A percentile compares a stretch with the other conserved stretches of the same genome.
These are phyloP conservation scores for Clonostachys solani DNA, from an alignment of 2,329 filamentous ascomycete genomes.

Conservation along the genomic window DNA sequence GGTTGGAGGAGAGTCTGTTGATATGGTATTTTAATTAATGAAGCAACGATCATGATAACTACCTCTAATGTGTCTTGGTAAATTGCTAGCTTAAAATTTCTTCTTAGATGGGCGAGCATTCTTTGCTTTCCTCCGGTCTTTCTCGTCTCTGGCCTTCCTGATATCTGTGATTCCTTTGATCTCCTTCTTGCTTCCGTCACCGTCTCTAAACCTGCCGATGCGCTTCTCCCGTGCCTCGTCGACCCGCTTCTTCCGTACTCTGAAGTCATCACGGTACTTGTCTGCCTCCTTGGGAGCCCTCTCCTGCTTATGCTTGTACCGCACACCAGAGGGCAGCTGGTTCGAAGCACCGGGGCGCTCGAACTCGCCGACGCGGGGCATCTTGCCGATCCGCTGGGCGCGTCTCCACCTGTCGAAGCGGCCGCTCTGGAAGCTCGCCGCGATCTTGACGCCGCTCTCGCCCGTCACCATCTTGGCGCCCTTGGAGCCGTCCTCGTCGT, in stretches of 20 bases:
- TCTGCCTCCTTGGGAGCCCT: conserved; percentile 91
- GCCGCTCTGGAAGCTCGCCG: conserved; percentile 87
- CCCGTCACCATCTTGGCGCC: conserved; percentile 71
- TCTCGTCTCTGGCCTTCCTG: conserved; percentile 71
- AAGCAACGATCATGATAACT: no score
- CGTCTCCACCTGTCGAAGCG: conserved; percentile 92
- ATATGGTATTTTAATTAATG: no score
- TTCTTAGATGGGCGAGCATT: conserved; percentile 77
- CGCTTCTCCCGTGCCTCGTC: conserved; percentile 83
- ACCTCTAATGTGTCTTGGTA: no score
- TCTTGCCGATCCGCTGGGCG: conserved; percentile 71
- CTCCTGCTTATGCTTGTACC: conserved; percentile 83
- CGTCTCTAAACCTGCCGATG: conserved; percentile 68
- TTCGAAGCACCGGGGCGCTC: conserved; percentile 43
- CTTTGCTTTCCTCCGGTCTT: conserved; percentile 78
- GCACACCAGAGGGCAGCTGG: conserved; percentile 20
- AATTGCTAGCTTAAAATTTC: conserved; percentile 12
- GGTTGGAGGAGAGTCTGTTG: no score
- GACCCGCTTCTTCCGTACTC: conserved; percentile 85
- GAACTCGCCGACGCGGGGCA: conserved; percentile 79
- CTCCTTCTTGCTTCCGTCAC: conserved; percentile 70
- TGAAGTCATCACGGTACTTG: conserved; percentile 86
- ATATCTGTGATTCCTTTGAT: conserved; percentile 81
- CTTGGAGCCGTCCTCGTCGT: conserved; percentile 90
- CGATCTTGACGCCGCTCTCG: conserved; percentile 94